These are phyloP conservation scores for Erysimum cheiri DNA, from an alignment of 441 rosid genomes.

Conservation along the genomic window DNA sequence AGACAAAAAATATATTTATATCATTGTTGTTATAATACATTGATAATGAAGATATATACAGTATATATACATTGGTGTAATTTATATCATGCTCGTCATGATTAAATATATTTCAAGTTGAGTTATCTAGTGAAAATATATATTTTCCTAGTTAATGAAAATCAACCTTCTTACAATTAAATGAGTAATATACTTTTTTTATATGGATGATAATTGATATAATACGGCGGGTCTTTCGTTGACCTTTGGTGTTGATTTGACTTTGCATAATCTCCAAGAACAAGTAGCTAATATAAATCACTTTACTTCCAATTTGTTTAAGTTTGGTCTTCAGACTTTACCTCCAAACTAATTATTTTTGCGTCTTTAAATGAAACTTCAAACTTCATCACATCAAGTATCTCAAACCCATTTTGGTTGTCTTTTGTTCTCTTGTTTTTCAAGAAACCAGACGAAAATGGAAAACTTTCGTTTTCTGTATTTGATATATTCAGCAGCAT, in stretches of 20 bases:
- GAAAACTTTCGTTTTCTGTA: not conserved
- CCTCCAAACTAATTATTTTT: not conserved
- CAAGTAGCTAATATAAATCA: conserved; percentile 33
- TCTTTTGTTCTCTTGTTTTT: not conserved
- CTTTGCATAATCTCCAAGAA: conserved; percentile 17
- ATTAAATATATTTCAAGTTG: conserved; percentile 26
- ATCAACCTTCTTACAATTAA: not conserved
- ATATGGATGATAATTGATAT: conserved; percentile 14
- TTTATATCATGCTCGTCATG: conserved; percentile 7
- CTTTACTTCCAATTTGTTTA: conserved; percentile 16
- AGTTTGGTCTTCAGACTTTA: conserved; percentile 15
- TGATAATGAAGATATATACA: not conserved
- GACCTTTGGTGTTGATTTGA: conserved; percentile 13
- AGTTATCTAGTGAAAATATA: not conserved
- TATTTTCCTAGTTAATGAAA: not conserved
- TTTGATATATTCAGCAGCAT: conserved; percentile 8
- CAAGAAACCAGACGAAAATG: conserved; percentile 16
- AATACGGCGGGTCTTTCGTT: conserved; percentile 21
- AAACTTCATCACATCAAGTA: not conserved
- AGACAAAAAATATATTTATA: not conserved
- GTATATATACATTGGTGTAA: not conserved
- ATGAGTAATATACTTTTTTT: not conserved
- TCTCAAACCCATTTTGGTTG: not conserved
- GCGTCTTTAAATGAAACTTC: not conserved
- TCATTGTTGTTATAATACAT: too few relatives aligned